phyloP scores from a whole-genome alignment of 257 asterid genomes.

The Penstemon newberryi region DNA sequence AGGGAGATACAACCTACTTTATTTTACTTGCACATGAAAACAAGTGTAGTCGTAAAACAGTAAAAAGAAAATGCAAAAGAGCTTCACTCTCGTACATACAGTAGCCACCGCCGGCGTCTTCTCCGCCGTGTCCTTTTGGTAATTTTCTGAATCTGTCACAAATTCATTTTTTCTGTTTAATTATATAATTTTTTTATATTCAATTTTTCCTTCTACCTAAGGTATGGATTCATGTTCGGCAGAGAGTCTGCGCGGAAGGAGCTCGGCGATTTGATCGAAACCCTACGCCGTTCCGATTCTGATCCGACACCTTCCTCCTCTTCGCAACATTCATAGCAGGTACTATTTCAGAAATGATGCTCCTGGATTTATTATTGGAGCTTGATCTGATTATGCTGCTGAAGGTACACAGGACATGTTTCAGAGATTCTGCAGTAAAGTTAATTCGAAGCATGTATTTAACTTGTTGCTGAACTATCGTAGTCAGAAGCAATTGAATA shows the following conservation, averaged over 20 bases:
- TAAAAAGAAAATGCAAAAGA: slow-evolving; percentile 55
- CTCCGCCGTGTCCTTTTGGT: slow-evolving; percentile 90
- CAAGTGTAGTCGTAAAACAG: too few species aligned
- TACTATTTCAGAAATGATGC: slow-evolving; percentile 12
- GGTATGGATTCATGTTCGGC: slow-evolving; percentile 96
- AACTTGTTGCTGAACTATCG: slow-evolving; percentile 1
- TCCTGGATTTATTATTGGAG: slow-evolving; percentile 24
- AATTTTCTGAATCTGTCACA: background rate
- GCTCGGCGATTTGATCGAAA: slow-evolving; percentile 66
- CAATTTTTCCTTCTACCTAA: slow-evolving; percentile 24
- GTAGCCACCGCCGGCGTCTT: slow-evolving; percentile 77
- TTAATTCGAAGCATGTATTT: slow-evolving; percentile 24
- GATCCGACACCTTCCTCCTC: slow-evolving; percentile 35
- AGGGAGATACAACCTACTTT: too few species aligned
- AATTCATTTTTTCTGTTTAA: background rate
- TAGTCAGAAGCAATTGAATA: slow-evolving; percentile 9
- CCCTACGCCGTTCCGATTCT: slow-evolving; percentile 61
- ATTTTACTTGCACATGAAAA: too few species aligned
- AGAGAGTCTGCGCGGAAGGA: slow-evolving; percentile 87
- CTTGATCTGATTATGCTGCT: slow-evolving; percentile 15
- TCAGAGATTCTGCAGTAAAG: slow-evolving; percentile 27
- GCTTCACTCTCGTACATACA: slow-evolving; percentile 74
- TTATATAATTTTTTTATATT: background rate
- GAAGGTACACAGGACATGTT: slow-evolving; percentile 27
- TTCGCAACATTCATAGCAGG: slow-evolving; percentile 37